Base-by-base conservation (phyloP, 106 monocot genomes). In the Dioscorea alata region DNA sequence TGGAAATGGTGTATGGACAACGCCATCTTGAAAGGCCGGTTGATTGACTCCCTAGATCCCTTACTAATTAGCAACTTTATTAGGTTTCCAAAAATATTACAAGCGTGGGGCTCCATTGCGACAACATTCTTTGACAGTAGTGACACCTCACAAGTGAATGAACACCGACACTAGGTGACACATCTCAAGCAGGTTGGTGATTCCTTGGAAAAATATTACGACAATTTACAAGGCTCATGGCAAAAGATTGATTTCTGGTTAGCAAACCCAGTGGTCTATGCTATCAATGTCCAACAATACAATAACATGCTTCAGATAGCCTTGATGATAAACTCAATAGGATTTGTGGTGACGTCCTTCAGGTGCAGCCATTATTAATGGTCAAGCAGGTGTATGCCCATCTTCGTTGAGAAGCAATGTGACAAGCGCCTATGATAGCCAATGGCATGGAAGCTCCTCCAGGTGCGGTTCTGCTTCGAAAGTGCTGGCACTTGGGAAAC, bases 21-120 rank as follows among this genome's bases (percentile, higher is more conserved):
- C 42, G 20, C 69, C 23, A 68, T 69, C 19, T 69, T 69, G n/a
- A 2, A 76, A 76, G 31, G 69, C 4, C 69, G 68, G 76, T 35
- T 76, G 49, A 73, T 73, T 2, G 62, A 72, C 4, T 72, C 72
- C 14, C 12, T 72, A 19, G 72, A 72, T 12, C 72, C 0, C 12
- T 20, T 33, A 13, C 18, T 72, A 33, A 20, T 59, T 4, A 28
- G 4, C 14, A 72, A 58, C 5, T 72, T 72, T 50, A 63, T 63
- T 50, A 61, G 4, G 1, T 72, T 21, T 33, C 72, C 72, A 0
- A 72, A 48, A 7, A 49, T 62, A 23, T 62, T 50, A 33, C 49
- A 62, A 42, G 72, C 63, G 4, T 72, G 63, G 72, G 62, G 63
- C 34, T 34, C 3, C 34, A 34, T 34, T 34, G 34, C 7, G 34